Evolutionary conservation across 164 flowering plant species (phyloP), one percentile per base, ranked within the genome.

Genomic region (Paratinospora sagittata): DNA sequence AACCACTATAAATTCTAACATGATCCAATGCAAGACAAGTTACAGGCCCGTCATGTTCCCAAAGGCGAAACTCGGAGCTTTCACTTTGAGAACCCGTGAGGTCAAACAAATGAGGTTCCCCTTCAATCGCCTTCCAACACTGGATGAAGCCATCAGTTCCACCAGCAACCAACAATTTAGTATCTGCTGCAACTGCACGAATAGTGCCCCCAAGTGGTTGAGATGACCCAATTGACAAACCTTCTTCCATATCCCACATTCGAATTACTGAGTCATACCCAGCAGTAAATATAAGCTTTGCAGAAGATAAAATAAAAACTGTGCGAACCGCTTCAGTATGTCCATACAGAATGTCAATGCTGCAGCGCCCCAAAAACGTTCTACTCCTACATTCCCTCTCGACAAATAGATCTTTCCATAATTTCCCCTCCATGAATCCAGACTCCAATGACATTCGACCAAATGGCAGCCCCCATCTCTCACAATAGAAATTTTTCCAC

Each of bases 191-290:
- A 73, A 92, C 86, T 2, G 98, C 96, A 8, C 98, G 84, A 33
- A 92, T 84, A 8, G 97, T 90, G 80, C 98, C 89, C 33, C 92
- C 94, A 49, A 95, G 84, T 2, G 89, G 83, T 12, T 80, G 72
- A 0, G 97, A 90, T 0, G 92, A 82, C 39, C 87, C 82, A 70
- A 95, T 82, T 0, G 77, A 79, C 60, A 82, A 62, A 10, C 98
- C 97, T 16, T 92, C 97, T 69, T 92, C 98, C 87, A 90, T 49
- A 69, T 85, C 84, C 98, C 98, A 95, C 84, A 92, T 87, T 57
- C 92, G 81, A 33, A 90, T 82, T 47, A 84, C 76, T 1, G 83
- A 82, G 70, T 95, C 98, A 85, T 95, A 92, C 11, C 97, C 97
- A 2, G 89, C 85, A 36, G 91, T 95, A 68, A 92, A 86, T 7